phyloP scores from a whole-genome alignment of 352 stramenopile genomes.

The Phytophthora colocasiae region DNA sequence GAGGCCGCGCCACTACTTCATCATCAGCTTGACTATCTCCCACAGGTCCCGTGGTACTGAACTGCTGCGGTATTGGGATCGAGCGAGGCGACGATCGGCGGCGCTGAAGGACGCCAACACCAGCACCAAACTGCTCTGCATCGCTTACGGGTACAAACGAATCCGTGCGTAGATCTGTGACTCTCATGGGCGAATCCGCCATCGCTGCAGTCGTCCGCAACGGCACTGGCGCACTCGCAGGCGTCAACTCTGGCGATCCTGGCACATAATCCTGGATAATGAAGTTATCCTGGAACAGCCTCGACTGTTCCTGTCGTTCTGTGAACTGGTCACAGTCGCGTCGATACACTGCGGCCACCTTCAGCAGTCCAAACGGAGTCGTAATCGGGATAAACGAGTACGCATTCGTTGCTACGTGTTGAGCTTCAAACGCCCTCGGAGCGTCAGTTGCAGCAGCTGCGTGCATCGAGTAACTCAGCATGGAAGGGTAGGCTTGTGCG shows the following conservation, averaged over 20 bases:
- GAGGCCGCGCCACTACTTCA: constrained; percentile 26
- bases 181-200: constrained; percentile 25
- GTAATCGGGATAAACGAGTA: constrained; percentile 84
- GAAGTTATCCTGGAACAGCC: constrained; percentile 77
- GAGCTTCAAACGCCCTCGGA: constrained; percentile 44
- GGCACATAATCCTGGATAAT: constrained; percentile 91
- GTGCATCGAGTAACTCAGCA: constrained; percentile 70
- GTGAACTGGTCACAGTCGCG: constrained; percentile 60
- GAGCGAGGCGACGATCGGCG: constrained; percentile 53
- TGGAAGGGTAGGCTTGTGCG: constrained; percentile 68
- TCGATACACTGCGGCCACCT: constrained; percentile 72
- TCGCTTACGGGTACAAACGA: constrained; percentile 52
- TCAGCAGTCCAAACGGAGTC: constrained; percentile 80
- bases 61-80: constrained; percentile 35
- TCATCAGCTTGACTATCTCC: constrained; percentile 7
- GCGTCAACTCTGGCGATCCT: constrained; percentile 54
- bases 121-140: constrained; percentile 32
- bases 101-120: constrained; percentile 25
- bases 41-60: constrained; percentile 24
- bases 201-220: constrained; percentile 16
- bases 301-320: constrained; percentile 46
- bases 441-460: constrained; percentile 27
- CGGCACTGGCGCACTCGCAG: constrained; percentile 30
- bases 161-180: constrained; percentile 29
- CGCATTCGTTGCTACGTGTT: constrained; percentile 50